Conservation (phyloP, 345 rosid species). For the Nephelium lappaceum region DNA sequence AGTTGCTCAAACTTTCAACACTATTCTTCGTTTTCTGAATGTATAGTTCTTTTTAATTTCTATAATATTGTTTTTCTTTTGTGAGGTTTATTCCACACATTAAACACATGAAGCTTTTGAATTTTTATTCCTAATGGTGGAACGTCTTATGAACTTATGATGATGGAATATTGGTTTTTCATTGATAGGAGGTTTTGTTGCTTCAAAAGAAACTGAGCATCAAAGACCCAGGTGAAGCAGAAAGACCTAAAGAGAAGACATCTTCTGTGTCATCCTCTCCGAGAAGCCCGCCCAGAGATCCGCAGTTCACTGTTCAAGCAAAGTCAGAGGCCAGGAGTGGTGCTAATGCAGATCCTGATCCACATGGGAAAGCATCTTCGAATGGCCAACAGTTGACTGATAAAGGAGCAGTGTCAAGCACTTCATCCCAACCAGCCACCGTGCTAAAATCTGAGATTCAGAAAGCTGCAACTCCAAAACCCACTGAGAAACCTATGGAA, state of each 20-base stretch:
- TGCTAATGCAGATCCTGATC: slow-evolving; percentile 35
- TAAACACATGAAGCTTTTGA: neutral
- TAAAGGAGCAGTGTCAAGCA: slow-evolving; percentile 35
- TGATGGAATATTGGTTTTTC: slow-evolving; percentile 11
- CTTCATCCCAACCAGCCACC: slow-evolving; percentile 33
- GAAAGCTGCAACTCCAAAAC: slow-evolving; percentile 45
- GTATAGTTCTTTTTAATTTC: neutral
- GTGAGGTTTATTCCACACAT: neutral
- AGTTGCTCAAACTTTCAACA: neutral
- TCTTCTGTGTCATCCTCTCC: slow-evolving; percentile 56
- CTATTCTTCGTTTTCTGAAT: neutral
- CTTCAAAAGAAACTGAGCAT: slow-evolving; percentile 39
- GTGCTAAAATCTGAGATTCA: slow-evolving; percentile 49
- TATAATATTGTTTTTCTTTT: neutral
- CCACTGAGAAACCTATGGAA: slow-evolving; percentile 40
- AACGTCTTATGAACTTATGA: neutral
- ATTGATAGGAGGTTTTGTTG: slow-evolving; percentile 35
- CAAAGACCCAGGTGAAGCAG: slow-evolving; percentile 51
- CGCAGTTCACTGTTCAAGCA: slow-evolving; percentile 35
- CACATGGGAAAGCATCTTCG: slow-evolving; percentile 43
- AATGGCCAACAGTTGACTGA: slow-evolving; percentile 48
- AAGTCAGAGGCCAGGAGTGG: slow-evolving; percentile 51
- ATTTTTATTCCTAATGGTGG: neutral
- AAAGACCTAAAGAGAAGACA: slow-evolving; percentile 62
- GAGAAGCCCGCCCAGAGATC: slow-evolving; percentile 45